phyloP scores from a whole-genome alignment of 352 stramenopile species.

The Pythium aquatile region DNA sequence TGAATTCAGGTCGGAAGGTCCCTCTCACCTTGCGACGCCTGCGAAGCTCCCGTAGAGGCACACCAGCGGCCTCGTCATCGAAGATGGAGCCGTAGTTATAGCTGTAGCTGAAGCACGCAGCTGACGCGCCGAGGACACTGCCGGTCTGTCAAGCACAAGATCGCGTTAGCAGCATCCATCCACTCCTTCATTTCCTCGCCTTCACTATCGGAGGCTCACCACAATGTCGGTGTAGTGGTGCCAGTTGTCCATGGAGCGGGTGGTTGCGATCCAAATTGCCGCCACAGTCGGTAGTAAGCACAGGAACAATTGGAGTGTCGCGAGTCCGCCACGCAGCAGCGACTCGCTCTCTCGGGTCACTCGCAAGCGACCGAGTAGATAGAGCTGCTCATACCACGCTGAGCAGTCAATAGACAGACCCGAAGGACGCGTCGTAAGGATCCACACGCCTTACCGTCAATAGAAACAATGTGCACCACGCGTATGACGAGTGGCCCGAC shows the following conservation, averaged over 20 bases:
- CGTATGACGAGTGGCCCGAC: constrained; percentile 72
- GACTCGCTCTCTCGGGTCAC: constrained; percentile 52
- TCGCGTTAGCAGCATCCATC: neutral
- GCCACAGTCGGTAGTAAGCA: constrained; percentile 60
- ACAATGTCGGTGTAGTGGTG: constrained; percentile 84
- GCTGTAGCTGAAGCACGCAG: constrained; percentile 44
- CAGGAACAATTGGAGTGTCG: constrained; percentile 64
- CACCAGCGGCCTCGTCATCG: constrained; percentile 47
- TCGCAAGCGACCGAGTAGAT: constrained; percentile 63
- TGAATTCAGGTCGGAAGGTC: no score
- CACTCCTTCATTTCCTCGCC: no score
- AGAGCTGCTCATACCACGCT: constrained; percentile 27
- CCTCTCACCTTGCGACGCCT: constrained; percentile 40
- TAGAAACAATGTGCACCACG: constrained; percentile 69
- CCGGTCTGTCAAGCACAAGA: constrained; percentile 22
- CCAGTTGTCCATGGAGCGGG: constrained; percentile 83
- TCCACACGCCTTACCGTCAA: constrained; percentile 32
- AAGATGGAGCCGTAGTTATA: constrained; percentile 80
- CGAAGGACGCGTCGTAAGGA: neutral
- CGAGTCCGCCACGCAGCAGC: constrained; percentile 46
- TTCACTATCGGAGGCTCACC: constrained; percentile 21
- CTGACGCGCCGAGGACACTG: constrained; percentile 46
- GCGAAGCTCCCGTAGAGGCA: constrained; percentile 55
- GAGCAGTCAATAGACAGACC: no score
- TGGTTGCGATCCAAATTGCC: constrained; percentile 67